phyloP scores from a whole-genome alignment of 495 filamentous ascomycete species.

The Penicillium silybi region DNA sequence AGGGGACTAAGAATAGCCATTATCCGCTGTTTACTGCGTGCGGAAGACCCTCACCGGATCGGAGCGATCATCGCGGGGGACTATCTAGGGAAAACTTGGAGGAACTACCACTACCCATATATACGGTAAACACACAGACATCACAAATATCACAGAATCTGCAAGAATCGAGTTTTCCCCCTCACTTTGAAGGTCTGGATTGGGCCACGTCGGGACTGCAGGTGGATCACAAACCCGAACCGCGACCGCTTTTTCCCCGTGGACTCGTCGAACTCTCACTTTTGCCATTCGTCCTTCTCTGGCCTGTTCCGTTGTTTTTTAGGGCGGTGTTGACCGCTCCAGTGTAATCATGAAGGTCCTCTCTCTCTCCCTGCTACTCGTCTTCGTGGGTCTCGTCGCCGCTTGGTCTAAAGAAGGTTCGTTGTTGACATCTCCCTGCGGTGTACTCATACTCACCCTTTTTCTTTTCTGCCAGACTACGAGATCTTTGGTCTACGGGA shows the following conservation, averaged over 20 bases:
- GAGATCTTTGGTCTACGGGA: slow-evolving; percentile 95
- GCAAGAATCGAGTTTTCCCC: slow-evolving; percentile 3
- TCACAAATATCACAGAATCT: not conserved
- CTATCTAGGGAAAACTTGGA: not conserved
- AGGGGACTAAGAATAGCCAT: slow-evolving; percentile 9
- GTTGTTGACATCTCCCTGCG: slow-evolving; percentile 16
- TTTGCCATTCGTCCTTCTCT: slow-evolving; percentile 2
- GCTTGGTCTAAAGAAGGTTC: slow-evolving; percentile 85
- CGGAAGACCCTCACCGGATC: slow-evolving; percentile 6
- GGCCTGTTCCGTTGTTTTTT: not conserved
- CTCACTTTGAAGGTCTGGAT: not conserved
- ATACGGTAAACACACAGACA: not conserved
- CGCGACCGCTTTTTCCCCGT: slow-evolving; percentile 19
- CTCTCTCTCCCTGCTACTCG: slow-evolving; percentile 28
- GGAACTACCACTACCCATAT: not conserved
- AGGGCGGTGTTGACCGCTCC: slow-evolving; percentile 29
- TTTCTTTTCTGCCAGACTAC: slow-evolving; percentile 58
- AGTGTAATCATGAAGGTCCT: slow-evolving; percentile 37
- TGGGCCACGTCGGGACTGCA: slow-evolving; percentile 19
- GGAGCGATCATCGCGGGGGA: not conserved
- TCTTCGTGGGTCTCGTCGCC: slow-evolving; percentile 54
- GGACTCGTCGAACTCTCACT: not conserved
- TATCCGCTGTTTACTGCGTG: slow-evolving; percentile 2
- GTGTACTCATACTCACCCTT: slow-evolving; percentile 7
- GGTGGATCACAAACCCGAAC: slow-evolving; percentile 8